Conservation (phyloP, 1,139 yeast genomes). For the Geotrichum restrictum region DNA sequence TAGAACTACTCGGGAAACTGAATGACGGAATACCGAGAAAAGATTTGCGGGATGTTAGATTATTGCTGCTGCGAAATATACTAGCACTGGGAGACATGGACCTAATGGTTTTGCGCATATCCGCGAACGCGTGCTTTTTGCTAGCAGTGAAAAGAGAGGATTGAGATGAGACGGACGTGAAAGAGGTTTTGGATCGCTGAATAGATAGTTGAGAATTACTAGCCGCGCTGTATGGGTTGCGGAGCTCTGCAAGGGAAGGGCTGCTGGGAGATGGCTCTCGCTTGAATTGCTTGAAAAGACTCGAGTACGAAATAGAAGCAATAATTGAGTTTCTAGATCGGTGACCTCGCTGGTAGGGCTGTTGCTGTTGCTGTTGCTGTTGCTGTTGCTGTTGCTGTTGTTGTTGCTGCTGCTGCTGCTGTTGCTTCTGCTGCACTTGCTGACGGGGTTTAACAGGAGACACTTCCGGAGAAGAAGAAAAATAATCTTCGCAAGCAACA, state of each 20-base stretch:
- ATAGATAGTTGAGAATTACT: not conserved
- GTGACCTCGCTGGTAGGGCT: slow-evolving; percentile 7
- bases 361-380: no score
- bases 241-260: slow-evolving; percentile 3
- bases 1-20: slow-evolving; percentile 1
- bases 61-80: slow-evolving; percentile 2
- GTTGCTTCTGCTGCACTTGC: no score
- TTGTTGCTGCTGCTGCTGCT: no score
- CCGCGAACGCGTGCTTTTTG: slow-evolving; percentile 1
- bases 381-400: no score
- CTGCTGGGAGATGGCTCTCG: slow-evolving; percentile 1
- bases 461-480: slow-evolving; percentile 13
- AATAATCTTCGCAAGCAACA: slow-evolving; percentile 27
- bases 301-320: slow-evolving; percentile 17
- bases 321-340: slow-evolving; percentile 15
- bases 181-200: slow-evolving; percentile 6
- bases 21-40: slow-evolving; percentile 8
- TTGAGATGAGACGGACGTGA: slow-evolving; percentile 1
- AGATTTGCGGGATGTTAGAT: slow-evolving; percentile 10
- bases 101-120: slow-evolving; percentile 4
- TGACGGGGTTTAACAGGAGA: not conserved
- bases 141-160: not conserved
- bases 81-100: slow-evolving; percentile 9
- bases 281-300: slow-evolving; percentile 14
- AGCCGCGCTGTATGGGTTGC: not conserved